Base-by-base conservation (phyloP, 2,329 filamentous ascomycete genomes). In the Nothophoma quercina region DNA sequence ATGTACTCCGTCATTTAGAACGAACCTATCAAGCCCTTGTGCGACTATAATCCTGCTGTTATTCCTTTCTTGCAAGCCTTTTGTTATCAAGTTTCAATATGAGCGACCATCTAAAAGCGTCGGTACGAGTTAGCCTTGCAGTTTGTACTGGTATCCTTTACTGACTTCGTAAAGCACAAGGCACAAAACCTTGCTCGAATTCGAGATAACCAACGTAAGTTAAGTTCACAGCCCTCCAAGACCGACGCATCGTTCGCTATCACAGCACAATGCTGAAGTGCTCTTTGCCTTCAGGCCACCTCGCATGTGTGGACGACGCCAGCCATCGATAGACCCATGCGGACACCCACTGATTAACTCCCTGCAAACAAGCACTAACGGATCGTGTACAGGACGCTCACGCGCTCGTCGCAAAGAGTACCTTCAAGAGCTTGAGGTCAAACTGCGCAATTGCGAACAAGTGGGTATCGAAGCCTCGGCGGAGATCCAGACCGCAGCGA, bases 361-460 rank as follows among this genome's bases (percentile, higher is more conserved):
- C 4, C 3, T n/a, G 19, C 7, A 13, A 42, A 6, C 15, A 4
- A 2, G 7, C 19, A 22, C 63, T 66, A 19, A 66, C 45, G 22
- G 10, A 22, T 9, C 7, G 6, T 21, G 1, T 7, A 40, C 45
- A 73, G 69, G 89, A 49, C 85, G 88, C 56, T 90, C 87, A n/a
- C 85, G 89, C 45, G 88, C 88, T 36, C 83, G 88, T 28, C 82
- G 86, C 58, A 90, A 88, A 76, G 88, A 90, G 66, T 91, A 92
- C 67, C 76, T 91, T 30, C 79, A 85, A 56, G 86, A 89, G 48
- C 81, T 91, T 22, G 88, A 92, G 72, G 77, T 81, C 46, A 85
- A 85, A 54, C 75, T 88, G 51, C 82, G 85, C 38, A 75, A 77
- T 44, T 90, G 83, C 67, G 87, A 91, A 70, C 78, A 83, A 29